These are phyloP conservation scores for Craterostigma plantagineum DNA, from an alignment of 257 asterid genomes.

Conservation along the genomic window DNA sequence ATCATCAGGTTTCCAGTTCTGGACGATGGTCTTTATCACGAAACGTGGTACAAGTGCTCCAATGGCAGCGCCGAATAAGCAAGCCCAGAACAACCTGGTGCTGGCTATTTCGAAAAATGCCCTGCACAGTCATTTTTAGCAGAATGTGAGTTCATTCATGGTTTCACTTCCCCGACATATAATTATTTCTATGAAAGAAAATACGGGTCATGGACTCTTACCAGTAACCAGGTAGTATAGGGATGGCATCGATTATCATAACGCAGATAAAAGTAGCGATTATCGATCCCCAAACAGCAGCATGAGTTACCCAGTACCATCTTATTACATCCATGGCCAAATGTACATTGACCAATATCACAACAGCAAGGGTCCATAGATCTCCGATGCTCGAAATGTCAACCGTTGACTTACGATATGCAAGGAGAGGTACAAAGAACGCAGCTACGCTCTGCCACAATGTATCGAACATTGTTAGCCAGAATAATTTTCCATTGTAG, in stretches of 20 bases:
- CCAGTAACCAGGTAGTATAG: constrained; percentile 80
- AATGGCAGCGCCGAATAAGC: constrained; percentile 42
- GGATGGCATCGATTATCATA: constrained; percentile 48
- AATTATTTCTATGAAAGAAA: not conserved
- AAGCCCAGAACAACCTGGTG: constrained; percentile 52
- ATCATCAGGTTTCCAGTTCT: constrained; percentile 36
- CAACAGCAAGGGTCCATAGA: constrained; percentile 83
- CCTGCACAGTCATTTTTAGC: constrained; percentile 32
- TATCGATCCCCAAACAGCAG: constrained; percentile 79
- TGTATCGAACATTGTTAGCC: constrained; percentile 69
- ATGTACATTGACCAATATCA: constrained; percentile 66
- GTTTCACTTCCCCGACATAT: no score
- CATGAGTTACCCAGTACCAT: constrained; percentile 84
- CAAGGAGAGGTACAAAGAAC: constrained; percentile 55
- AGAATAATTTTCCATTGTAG: constrained; percentile 57
- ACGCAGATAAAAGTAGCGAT: constrained; percentile 67
- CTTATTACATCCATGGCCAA: constrained; percentile 83
- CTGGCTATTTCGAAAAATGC: constrained; percentile 60
- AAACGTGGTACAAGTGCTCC: constrained; percentile 76
- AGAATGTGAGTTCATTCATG: no score
- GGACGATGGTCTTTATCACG: constrained; percentile 30
- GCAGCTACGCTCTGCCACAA: constrained; percentile 80
- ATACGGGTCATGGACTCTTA: constrained; percentile 10
- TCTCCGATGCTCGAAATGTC: constrained; percentile 83
- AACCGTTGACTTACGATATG: constrained; percentile 51